These are phyloP conservation scores for Penicillium macrosclerotiorum DNA, from an alignment of 495 filamentous ascomycete genomes.

Conservation along the genomic window DNA sequence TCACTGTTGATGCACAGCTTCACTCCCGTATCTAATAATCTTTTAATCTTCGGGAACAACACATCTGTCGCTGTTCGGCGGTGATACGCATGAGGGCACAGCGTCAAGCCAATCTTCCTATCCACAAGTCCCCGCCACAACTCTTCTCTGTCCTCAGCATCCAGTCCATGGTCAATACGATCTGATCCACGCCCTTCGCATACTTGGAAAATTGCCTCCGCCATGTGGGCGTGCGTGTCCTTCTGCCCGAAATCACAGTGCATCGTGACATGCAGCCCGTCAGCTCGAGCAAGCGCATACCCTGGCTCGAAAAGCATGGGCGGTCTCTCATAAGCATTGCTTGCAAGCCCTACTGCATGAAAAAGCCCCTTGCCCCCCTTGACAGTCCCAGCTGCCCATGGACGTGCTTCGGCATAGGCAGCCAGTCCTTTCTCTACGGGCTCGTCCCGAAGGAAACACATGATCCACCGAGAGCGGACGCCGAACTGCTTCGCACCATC, in stretches of 20 bases:
- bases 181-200: slow-evolving; percentile 27
- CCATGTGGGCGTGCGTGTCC: slow-evolving; percentile 37
- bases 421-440: slow-evolving; percentile 23
- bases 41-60: slow-evolving; percentile 37
- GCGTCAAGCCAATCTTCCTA: slow-evolving; percentile 35
- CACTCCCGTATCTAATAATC: slow-evolving; percentile 35
- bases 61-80: slow-evolving; percentile 36
- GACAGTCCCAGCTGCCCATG: slow-evolving; percentile 28
- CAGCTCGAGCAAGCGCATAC: slow-evolving; percentile 29
- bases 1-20: slow-evolving; percentile 39
- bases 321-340: slow-evolving; percentile 39
- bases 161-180: slow-evolving; percentile 44
- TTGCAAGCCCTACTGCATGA: slow-evolving; percentile 42
- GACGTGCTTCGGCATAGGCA: slow-evolving; percentile 24
- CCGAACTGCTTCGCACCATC: slow-evolving; percentile 24
- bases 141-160: slow-evolving; percentile 30
- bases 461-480: slow-evolving; percentile 35
- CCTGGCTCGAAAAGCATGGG: slow-evolving; percentile 38
- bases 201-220: slow-evolving; percentile 32
- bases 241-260: slow-evolving; percentile 46
- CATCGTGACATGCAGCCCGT: slow-evolving; percentile 40
- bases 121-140: slow-evolving; percentile 29
- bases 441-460: slow-evolving; percentile 42
- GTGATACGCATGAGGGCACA: slow-evolving; percentile 44
- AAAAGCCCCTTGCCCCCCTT: slow-evolving; percentile 32